Evolutionary conservation across 2,329 filamentous ascomycete species (phyloP), one percentile per base, ranked within the genome.

Genomic region (Colletotrichum gloeosporioides): DNA sequence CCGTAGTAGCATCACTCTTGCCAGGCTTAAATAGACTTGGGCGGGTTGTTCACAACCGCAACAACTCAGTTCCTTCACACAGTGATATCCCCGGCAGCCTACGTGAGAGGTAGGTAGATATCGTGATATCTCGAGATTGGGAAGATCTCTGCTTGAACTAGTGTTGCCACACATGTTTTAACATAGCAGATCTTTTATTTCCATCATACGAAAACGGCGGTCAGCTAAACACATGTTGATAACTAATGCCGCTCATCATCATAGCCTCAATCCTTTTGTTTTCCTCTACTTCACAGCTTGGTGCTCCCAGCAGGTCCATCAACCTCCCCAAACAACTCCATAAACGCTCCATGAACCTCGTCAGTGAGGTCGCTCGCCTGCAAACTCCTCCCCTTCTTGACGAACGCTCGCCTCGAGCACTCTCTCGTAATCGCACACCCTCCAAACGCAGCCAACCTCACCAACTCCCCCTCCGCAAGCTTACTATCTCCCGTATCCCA

Each of bases 351-450:
- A 81, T 98, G 94, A 12, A 99, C 94, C 85, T 98, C 94, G 22
- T 97, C 95, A 0, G 96, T 98, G 82, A 99, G 86, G 85, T 99
- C 97, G 79, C 95, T 96, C 1, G 97, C 97, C 87, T 99, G 97
- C 82, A 99, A 86, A 82, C 95, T 95, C 78, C 97, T 91, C 1
- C 97, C 96, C 81, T 93, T 95, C 84, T 96, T 95, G 80, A 91
- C 89, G 85, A 98, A 99, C 1, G 97, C 97, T 75, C 96, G 87
- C 66, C 95, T 91, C 25, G 96, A 98, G 82, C 94, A 98, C 83
- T 98, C 96, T 84, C 96, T 93, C 75, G 97, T 99, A 73, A 99
- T 92, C 25, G 93, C 92, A 80, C 95, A 95, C 3, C 96, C 97
- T 1, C 95, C 96, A 87, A 95, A 98, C 1, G 95, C 96, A 18